A percentile compares a stretch with the other conserved stretches of the same genome.
Conservation (phyloP, 2,329 filamentous ascomycete genomes). For the Pseudogymnoascus sp. region DNA sequence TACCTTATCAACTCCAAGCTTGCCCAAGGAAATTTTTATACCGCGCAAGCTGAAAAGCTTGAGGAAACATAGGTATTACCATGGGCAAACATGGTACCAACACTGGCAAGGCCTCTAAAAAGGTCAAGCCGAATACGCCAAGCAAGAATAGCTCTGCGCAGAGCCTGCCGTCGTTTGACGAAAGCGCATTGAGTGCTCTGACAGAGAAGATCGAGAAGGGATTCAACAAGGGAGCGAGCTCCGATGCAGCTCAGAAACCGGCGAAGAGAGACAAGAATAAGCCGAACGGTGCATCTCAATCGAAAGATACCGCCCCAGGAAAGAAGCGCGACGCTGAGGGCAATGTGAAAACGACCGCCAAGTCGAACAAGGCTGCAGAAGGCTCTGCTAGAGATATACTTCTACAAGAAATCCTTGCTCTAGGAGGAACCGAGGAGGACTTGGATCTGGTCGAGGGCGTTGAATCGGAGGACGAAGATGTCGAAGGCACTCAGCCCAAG, state of each 20-base stretch:
- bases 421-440: constrained; percentile 60
- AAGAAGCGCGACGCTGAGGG: constrained; percentile 28
- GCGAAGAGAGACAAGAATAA: constrained; percentile 38
- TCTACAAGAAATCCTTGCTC: constrained; percentile 55
- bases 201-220: constrained; percentile 51
- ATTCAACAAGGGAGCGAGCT: constrained; percentile 31
- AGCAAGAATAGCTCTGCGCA: constrained; percentile 19
- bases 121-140: constrained; percentile 20
- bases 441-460: constrained; percentile 52
- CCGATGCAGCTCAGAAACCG: constrained; percentile 21
- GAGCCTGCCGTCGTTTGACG: constrained; percentile 39
- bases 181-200: constrained; percentile 43
- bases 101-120: constrained; percentile 17
- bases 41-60: constrained; percentile 7
- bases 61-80: neutral
- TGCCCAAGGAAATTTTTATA: constrained; percentile 7
- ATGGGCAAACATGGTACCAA: constrained; percentile 29
- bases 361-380: constrained; percentile 18
- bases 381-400: constrained; percentile 32
- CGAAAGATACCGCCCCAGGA: constrained; percentile 27
- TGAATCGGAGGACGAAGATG: constrained; percentile 42
- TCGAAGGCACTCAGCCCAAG: constrained; percentile 24
- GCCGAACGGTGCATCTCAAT: constrained; percentile 29
- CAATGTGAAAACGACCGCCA: constrained; percentile 23
- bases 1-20: constrained; percentile 10